Base-by-base conservation (phyloP, 2,329 filamentous ascomycete species). In the Microascus cirrosus region DNA sequence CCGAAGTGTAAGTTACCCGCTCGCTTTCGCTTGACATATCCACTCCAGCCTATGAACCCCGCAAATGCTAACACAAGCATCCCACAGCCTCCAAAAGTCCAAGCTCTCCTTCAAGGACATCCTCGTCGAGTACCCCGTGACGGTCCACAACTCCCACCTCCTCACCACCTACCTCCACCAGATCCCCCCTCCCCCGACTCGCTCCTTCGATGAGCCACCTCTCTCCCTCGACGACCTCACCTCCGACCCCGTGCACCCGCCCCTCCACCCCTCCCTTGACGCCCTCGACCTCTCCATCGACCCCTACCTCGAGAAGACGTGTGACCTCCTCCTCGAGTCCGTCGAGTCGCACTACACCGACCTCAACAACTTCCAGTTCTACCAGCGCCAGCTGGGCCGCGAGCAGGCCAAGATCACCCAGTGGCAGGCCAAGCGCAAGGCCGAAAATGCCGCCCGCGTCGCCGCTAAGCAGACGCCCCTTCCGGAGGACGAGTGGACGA, bases 261-360 rank as follows among this genome's bases (percentile, higher is more conserved):
- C 90, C 52, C 82, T 96, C 55, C 86, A 89, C 69, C 93, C 93
- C 57, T 96, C 95, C 69, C 86, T 91, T 71, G 92, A 96, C 68
- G 85, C 84, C 63, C 85, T 99, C 59, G 90, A 96, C 66, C 85
- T 99, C 62, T 90, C 88, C 63, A 95, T 97, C 73, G 94, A 99
- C 71, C 94, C 94, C 35, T 96, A 95, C 81, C 85, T 99, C 54
- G 93, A 97, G 81, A 96, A 96, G 83, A 96, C 93, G 56, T 96
- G 91, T 76, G 93, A 99, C 70, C 84, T 96, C 64, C 84, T 99
- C 59, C 85, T 97, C 62, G 94, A 99, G 70, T 91, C 88, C 78
- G 96, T 99, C 71, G 94, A 99, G 79, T 87, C 88, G 58, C 94
- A 99, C 79, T 94, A 97, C 77, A 96, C 92, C 60, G 94, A 99